A percentile compares a stretch with the other conserved stretches of the same genome.
phyloP scores from a whole-genome alignment of 2,329 filamentous ascomycete species.

The Blastomyces percursus region DNA sequence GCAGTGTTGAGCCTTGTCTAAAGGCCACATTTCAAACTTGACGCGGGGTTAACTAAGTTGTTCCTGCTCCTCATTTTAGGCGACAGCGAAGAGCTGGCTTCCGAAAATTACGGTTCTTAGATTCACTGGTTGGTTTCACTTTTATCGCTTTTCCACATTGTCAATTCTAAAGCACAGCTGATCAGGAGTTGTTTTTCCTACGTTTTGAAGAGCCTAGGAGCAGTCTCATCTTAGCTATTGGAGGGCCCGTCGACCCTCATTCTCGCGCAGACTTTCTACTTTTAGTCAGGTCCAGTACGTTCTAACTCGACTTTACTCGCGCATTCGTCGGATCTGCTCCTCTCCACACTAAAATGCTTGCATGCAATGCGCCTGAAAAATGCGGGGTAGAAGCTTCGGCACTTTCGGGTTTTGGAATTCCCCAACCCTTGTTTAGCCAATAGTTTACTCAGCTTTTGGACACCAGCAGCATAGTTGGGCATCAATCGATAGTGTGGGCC shows the following conservation, averaged over 20 bases:
- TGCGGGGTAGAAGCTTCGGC: neutral
- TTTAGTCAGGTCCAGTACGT: neutral
- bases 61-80: neutral
- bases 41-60: neutral
- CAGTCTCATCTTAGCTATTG: neutral
- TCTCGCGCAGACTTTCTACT: neutral
- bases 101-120: neutral
- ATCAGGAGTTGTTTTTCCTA: neutral
- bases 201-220: neutral
- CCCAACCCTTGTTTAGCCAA: neutral
- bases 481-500: neutral
- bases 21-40: neutral
- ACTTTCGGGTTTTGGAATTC: neutral
- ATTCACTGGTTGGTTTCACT: neutral
- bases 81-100: neutral
- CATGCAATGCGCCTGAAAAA: neutral
- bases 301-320: neutral
- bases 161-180: neutral
- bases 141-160: neutral
- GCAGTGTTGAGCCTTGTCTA: neutral
- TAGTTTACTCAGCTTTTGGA: neutral
- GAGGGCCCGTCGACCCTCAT: neutral
- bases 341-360: neutral
- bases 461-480: neutral
- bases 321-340: neutral